Evolutionary conservation across 2,329 filamentous ascomycete species (phyloP).

Genomic region (Colletotrichum sojae): DNA sequence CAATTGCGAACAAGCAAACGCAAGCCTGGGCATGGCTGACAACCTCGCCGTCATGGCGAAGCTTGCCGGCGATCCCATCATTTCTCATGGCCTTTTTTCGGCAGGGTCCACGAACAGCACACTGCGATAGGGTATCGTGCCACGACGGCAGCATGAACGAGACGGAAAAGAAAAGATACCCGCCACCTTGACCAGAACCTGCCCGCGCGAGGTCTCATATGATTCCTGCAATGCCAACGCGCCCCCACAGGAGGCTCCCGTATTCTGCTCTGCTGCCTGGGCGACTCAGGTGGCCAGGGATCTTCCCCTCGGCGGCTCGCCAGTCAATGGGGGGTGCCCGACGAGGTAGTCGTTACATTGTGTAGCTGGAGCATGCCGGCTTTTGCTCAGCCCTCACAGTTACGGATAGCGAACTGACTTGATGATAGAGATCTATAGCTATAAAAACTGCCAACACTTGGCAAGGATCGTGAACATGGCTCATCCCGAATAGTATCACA

Average conservation of each 20-base stretch:
- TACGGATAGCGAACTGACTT: too few species aligned
- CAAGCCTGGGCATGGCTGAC: neutral
- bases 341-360: too few species aligned
- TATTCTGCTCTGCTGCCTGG: slow-evolving; percentile 33
- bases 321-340: neutral
- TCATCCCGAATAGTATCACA: too few species aligned
- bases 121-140: neutral
- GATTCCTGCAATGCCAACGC: slow-evolving; percentile 26
- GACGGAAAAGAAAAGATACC: too few species aligned
- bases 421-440: too few species aligned
- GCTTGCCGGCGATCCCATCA: slow-evolving; percentile 13
- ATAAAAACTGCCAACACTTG: neutral
- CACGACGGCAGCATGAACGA: neutral
- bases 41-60: slow-evolving; percentile 16
- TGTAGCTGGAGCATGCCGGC: too few species aligned
- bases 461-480: neutral
- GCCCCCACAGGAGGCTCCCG: neutral
- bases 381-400: too few species aligned
- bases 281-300: slow-evolving; percentile 27
- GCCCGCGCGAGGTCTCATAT: slow-evolving; percentile 24
- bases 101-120: neutral
- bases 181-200: neutral
- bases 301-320: slow-evolving; percentile 12
- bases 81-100: neutral
- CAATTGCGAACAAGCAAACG: too few species aligned